Evolutionary conservation across 768 basidiomycete species (phyloP), one percentile per base, ranked within the genome.

Genomic region (Boletus reticulatus): DNA sequence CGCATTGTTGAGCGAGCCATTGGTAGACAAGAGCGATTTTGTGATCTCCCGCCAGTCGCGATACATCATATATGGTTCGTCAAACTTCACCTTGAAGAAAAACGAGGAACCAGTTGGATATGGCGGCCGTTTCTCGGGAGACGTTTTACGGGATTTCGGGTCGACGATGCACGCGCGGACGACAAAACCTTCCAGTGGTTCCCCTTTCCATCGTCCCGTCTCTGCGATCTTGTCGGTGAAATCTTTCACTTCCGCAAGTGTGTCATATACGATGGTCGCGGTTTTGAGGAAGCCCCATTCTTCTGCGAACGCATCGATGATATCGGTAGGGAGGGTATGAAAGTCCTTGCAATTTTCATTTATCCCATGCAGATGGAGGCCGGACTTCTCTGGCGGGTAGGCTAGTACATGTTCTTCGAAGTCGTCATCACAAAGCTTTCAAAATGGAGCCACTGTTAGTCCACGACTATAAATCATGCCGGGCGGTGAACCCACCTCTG

Each of bases 1-100:
- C 6, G 66, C 70, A 2, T 72, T 65, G 16, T 56, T 71, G 49
- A 62, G 64, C 38, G 66, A 59, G 49, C 60, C 64, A 41, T 76
- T 72, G 43, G 73, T 60, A 8, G 74, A 64, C 10, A 94, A 76
- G n/a, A 96, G 76, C 12, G 69, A 72, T 68, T 92, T 91, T 7
- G 97, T 98, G 50, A 95, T 79, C 72, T 98, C 96, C 52, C 96
- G 82, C 94, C 94, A 98, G 68, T 95, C 92, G 52, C 97, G 88
- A 73, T 97, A 98, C 85, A 96, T 95, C 81, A 98, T 86, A 69
- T 99, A 99, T 3, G 96, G 96, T 67, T 98, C 93, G 71, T 98
- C 94, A 71, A 98, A 98, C 70, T 99, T 99, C 75, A 98, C 81
- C 69, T 99, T 99, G 85, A 97, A 98, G 81, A 99, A 98, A 79